These are phyloP conservation scores for Cyathus striatus DNA, from an alignment of 768 basidiomycete genomes.

Conservation along the genomic window DNA sequence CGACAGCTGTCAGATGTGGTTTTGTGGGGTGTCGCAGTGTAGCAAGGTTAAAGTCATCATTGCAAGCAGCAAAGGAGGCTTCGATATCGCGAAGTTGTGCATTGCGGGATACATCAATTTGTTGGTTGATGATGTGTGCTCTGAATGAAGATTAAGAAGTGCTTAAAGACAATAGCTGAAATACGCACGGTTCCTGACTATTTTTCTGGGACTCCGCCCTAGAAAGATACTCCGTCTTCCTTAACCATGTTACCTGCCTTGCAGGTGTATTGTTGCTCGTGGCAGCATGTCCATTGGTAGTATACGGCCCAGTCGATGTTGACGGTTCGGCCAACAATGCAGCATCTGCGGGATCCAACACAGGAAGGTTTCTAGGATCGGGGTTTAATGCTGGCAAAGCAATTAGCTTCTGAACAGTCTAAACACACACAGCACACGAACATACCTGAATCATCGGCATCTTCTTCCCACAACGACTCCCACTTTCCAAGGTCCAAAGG, in stretches of 20 bases:
- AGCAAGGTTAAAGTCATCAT: conserved; percentile 54
- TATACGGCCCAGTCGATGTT: conserved; percentile 37
- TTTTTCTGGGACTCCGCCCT: conserved; percentile 42
- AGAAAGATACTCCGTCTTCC: conserved; percentile 88
- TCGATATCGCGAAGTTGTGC: conserved; percentile 81
- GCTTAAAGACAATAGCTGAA: not conserved
- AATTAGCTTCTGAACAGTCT: not conserved
- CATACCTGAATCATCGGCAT: conserved; percentile 63
- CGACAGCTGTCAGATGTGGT: conserved; percentile 65
- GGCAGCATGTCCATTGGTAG: conserved; percentile 30
- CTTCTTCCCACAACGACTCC: conserved; percentile 81
- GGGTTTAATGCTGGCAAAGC: conserved; percentile 51
- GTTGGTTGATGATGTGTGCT: conserved; percentile 40
- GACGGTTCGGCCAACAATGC: conserved; percentile 70
- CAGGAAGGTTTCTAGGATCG: conserved; percentile 49
- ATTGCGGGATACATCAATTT: conserved; percentile 66
- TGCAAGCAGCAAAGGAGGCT: conserved; percentile 62
- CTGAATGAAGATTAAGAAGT: conserved; percentile 18
- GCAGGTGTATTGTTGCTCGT: conserved; percentile 34
- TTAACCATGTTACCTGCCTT: conserved; percentile 82
- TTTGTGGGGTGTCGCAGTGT: conserved; percentile 76
- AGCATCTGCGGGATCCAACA: conserved; percentile 70
- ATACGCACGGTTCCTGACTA: conserved; percentile 54
- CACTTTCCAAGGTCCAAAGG: conserved; percentile 83
- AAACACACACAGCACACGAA: not conserved